Conservation (phyloP, 1,284 basidiomycete species). For the Inonotus hispidus region DNA sequence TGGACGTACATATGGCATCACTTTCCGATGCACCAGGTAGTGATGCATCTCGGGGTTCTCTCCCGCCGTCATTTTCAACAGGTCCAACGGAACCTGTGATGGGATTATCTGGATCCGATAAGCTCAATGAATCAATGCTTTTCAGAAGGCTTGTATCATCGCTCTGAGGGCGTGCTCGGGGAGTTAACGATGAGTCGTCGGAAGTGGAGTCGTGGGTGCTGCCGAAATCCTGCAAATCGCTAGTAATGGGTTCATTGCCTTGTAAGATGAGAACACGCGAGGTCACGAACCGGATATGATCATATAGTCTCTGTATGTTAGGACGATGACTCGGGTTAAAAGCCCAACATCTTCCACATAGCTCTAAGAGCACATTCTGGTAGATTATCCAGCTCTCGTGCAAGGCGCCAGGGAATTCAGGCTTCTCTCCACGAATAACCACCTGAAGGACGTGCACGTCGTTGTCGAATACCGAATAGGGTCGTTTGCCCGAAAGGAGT, state of each 20-base stretch:
- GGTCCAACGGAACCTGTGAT: background rate
- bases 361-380: background rate
- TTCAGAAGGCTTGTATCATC: background rate
- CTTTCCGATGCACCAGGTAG: background rate
- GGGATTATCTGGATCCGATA: background rate
- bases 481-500: conserved; percentile 4
- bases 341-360: conserved; percentile 7
- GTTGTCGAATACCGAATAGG: background rate
- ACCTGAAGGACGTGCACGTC: background rate
- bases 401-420: background rate
- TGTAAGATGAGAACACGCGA: background rate
- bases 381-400: background rate
- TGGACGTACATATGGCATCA: background rate
- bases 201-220: background rate
- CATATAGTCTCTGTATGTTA: background rate
- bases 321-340: conserved; percentile 2
- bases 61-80: background rate
- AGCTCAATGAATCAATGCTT: background rate
- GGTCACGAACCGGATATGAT: background rate
- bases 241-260: background rate
- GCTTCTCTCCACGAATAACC: background rate
- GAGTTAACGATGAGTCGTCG: background rate
- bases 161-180: background rate
- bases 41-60: background rate
- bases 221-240: background rate